Evolutionary conservation across 148 eudicot genomes (phyloP), one percentile per base, ranked within the genome.

Genomic region (Chenopodium formosanum): DNA sequence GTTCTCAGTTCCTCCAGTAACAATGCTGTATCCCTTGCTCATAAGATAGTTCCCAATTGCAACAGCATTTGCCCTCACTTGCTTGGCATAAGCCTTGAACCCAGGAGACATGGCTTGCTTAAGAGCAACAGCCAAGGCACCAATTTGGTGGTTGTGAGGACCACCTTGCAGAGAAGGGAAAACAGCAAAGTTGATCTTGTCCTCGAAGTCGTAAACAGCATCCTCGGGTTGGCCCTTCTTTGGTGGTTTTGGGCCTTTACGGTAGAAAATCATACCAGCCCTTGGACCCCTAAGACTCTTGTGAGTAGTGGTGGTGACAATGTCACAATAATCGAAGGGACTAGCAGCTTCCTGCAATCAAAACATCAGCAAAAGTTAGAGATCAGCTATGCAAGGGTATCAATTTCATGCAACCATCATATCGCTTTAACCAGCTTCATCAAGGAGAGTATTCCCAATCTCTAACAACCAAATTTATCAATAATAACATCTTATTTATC

Each of bases 151-250:
- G 75, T 95, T 95, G 90, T 95, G 98, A 12, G 98, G 98, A 80
- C 98, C 98, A 73, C 97, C 98, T 89, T 95, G 98, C 44, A 95
- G 94, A 32, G 97, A 86, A 2, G 98, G 98, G 89, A 95, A 95
- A 77, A 95, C 98, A 1, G 98, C 94, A 88, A 95, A 95, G 87
- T 95, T 95, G 91, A 95, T 89, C 82, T 85, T 88, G 88, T 95
- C 98, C 86, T 93, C 97, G 75, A 90, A 95, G 85, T 95, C 98
- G 69, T 95, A 95, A 48, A 88, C 93, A 5, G 98, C 93, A 83
- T 73, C 93, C 83, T 95, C 98, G 25, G 98, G 96, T 81, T 93
- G 97, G 64, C 98, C 98, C 86, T 95, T 95, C 93, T 93, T 95
- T 50, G 97, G 84, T 64, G 98, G 98, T 72, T 95, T 95, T 72